Evolutionary conservation across 106 monocot genomes (phyloP), one percentile per base, ranked within the genome.

Genomic region (Amphibolis antarctica): DNA sequence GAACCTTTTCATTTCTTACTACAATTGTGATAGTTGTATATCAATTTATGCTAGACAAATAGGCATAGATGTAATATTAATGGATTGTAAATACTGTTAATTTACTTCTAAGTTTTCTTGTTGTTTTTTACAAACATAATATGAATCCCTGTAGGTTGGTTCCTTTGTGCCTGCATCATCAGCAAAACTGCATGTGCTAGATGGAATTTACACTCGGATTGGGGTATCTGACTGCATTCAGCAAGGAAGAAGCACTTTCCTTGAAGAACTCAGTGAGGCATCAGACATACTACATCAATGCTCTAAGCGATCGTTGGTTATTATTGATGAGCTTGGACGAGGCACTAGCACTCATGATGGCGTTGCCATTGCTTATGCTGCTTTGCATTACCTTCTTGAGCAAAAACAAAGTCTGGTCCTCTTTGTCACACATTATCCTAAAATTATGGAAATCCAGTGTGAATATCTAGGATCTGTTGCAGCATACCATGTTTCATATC

Each of bases 341-440:
- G 98, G 98, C 53, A 98, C 98, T 18, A 91, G 91, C 71, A 98
- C 98, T 17, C 84, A 91, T 71, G 98, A 98, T 73, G 98, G 98
- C 69, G 84, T 87, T 61, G 91, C 91, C n/a, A 85, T 98, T 62
- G 98, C 91, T 48, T 91, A 91, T 69, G 84, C 90, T 31, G 73
- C 86, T 44, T 56, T 98, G 26, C 87, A 81, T 65, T 76, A 86
- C 69, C 82, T 98, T 74, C 69, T 91, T 1, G 64, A 75, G 30
- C 78, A 82, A 42, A 98, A 91, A 49, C 87, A 77, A 67, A 82
- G 82, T 70, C 72, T 83, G 76, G 67, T 77, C 62, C 85, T 98
- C 61, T 98, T 98, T 77, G 98, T 98, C 29, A 91, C 98, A 20
- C 98, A 98, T 72, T 98, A 91, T 50, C 98, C 91, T 12, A 68